phyloP scores from a whole-genome alignment of 176 grass and related monocot genomes.

The Bonia amplexicaulis region DNA sequence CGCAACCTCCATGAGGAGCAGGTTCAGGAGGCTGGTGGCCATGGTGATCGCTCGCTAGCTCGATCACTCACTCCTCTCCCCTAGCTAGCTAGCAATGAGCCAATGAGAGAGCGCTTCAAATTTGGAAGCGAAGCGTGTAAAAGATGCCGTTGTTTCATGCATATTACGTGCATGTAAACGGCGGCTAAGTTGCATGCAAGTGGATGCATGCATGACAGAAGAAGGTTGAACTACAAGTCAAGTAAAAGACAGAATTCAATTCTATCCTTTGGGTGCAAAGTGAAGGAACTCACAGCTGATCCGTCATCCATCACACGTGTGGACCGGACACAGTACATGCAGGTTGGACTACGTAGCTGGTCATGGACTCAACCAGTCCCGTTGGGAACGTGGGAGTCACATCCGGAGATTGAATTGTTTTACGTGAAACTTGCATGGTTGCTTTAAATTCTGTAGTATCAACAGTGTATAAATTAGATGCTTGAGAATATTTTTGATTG shows the following conservation, averaged over 20 bases:
- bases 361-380: too few relatives aligned
- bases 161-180: background rate
- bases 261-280: too few relatives aligned
- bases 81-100: background rate
- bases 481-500: too few relatives aligned
- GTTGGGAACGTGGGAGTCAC: too few relatives aligned
- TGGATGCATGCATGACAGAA: background rate
- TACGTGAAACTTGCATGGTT: too few relatives aligned
- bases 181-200: background rate
- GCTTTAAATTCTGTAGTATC: too few relatives aligned
- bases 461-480: too few relatives aligned
- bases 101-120: background rate
- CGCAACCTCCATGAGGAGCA: constrained; percentile 48
- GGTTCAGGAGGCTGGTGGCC: constrained; percentile 31
- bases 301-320: background rate
- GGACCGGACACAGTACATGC: too few relatives aligned
- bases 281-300: too few relatives aligned
- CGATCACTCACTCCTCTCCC: background rate
- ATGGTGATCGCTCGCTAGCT: constrained; percentile 3
- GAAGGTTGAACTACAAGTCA: constrained; percentile 31
- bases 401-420: too few relatives aligned
- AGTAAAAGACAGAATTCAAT: constrained; percentile 32
- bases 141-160: background rate
- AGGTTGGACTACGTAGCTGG: too few relatives aligned
- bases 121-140: background rate